phyloP scores from a whole-genome alignment of 495 filamentous ascomycete species.

The Penicillium nucicola region DNA sequence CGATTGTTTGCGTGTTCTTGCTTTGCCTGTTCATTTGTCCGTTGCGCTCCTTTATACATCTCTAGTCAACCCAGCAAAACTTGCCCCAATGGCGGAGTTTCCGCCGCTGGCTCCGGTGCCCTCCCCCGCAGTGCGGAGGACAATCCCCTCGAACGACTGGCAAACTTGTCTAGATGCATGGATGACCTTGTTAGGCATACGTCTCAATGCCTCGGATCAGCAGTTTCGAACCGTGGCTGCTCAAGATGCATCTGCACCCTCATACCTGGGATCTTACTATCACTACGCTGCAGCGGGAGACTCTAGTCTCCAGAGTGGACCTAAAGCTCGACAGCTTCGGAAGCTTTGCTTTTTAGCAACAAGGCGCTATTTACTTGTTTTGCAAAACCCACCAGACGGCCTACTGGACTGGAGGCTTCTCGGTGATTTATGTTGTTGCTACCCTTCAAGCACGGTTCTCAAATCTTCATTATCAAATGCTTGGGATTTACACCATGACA shows the following conservation, averaged over 20 bases:
- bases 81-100: conserved; percentile 42
- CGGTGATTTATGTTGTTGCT: conserved; percentile 36
- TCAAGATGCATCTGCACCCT: conserved; percentile 52
- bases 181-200: conserved; percentile 59
- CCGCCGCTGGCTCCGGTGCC: conserved; percentile 77
- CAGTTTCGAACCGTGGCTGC: conserved; percentile 47
- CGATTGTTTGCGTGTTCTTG: conserved; percentile 1
- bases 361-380: conserved; percentile 34
- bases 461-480: conserved; percentile 43
- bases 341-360: conserved; percentile 62
- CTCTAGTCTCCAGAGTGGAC: conserved; percentile 35
- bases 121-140: conserved; percentile 59
- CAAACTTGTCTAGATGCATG: conserved; percentile 74
- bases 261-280: conserved; percentile 63
- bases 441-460: conserved; percentile 37
- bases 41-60: background rate
- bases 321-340: conserved; percentile 53
- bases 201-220: conserved; percentile 55
- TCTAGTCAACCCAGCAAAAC: background rate
- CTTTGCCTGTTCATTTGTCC: background rate
- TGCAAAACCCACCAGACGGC: conserved; percentile 16
- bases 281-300: conserved; percentile 44
- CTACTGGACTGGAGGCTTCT: conserved; percentile 40
- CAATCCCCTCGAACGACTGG: conserved; percentile 70
- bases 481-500: conserved; percentile 33